Evolutionary conservation across 2,329 filamentous ascomycete genomes (phyloP).

Genomic region (Laburnicola sp.): DNA sequence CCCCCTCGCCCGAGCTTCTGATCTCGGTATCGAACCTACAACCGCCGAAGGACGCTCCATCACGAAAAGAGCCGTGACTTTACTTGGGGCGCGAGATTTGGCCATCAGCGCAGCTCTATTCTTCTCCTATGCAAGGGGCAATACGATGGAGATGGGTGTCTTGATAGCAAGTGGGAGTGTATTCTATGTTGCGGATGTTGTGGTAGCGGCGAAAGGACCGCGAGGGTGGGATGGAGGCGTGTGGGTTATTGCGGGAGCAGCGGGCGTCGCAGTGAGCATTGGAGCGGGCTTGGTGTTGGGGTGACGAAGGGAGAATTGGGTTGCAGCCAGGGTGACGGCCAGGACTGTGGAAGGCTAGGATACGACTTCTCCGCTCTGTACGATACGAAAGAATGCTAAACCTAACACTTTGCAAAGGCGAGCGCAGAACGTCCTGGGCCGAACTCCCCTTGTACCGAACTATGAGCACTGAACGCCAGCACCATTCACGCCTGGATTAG

Average conservation of each 20-base stretch:
- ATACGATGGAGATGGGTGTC: slow-evolving; percentile 8
- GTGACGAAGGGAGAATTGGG: too few relatives aligned
- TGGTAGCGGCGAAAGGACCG: slow-evolving; percentile 1
- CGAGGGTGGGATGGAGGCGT: slow-evolving; percentile 5
- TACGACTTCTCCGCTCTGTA: too few relatives aligned
- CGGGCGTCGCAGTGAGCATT: neutral
- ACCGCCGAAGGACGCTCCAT: slow-evolving; percentile 9
- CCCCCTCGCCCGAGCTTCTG: neutral
- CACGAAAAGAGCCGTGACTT: slow-evolving; percentile 9
- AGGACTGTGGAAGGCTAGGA: too few relatives aligned
- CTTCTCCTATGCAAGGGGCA: slow-evolving; percentile 4
- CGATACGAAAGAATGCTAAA: too few relatives aligned
- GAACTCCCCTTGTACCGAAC: too few relatives aligned
- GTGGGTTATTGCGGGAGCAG: neutral
- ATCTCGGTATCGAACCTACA: slow-evolving; percentile 4
- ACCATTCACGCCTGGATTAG: too few relatives aligned
- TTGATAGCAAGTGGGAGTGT: slow-evolving; percentile 1
- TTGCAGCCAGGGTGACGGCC: too few relatives aligned
- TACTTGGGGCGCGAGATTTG: slow-evolving; percentile 16
- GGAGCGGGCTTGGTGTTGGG: slow-evolving; percentile 5
- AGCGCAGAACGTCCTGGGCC: too few relatives aligned
- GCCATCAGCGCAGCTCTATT: slow-evolving; percentile 5
- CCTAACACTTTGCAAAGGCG: too few relatives aligned
- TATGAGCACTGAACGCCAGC: too few relatives aligned
- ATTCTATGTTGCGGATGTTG: slow-evolving; percentile 1